Conservation (phyloP, 2,329 filamentous ascomycete species). For the Pyrenophora tritici-repentis region DNA sequence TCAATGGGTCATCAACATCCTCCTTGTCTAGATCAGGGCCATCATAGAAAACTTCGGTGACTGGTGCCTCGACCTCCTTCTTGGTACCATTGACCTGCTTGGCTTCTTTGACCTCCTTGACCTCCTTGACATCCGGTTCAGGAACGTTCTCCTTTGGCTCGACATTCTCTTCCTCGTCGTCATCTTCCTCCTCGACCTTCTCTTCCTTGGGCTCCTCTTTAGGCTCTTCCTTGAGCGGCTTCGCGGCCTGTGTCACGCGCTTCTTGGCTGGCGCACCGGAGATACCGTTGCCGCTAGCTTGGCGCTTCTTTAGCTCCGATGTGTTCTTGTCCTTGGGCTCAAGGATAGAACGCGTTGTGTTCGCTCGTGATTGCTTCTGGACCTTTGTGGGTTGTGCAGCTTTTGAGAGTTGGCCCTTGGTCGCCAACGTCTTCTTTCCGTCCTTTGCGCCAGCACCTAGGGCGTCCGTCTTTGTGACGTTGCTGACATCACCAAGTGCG, state of each 20-base stretch:
- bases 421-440: constrained; percentile 71
- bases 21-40: constrained; percentile 75
- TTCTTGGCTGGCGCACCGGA: constrained; percentile 71
- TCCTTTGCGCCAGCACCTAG: constrained; percentile 48
- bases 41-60: constrained; percentile 35
- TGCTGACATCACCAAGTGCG: constrained; percentile 92
- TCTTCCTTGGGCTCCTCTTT: constrained; percentile 51
- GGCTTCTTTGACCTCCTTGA: constrained; percentile 33
- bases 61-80: constrained; percentile 22
- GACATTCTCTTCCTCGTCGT: constrained; percentile 70
- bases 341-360: constrained; percentile 66
- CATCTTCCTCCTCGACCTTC: constrained; percentile 60
- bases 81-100: constrained; percentile 26
- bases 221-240: constrained; percentile 62
- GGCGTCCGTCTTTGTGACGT: constrained; percentile 77
- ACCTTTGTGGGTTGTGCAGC: constrained; percentile 77
- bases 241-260: constrained; percentile 57
- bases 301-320: constrained; percentile 74
- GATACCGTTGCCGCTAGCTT: constrained; percentile 72
- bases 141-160: constrained; percentile 57
- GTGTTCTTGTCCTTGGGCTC: constrained; percentile 73
- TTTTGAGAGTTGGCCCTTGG: constrained; percentile 76
- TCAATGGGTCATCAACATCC: constrained; percentile 89
- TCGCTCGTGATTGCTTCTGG: constrained; percentile 69
- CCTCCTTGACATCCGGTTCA: constrained; percentile 49